Percentiles rank a stretch among this genome's conserved stretches.
Evolutionary conservation across 768 basidiomycete species (phyloP).

Genomic region (Suillus tomentosus): DNA sequence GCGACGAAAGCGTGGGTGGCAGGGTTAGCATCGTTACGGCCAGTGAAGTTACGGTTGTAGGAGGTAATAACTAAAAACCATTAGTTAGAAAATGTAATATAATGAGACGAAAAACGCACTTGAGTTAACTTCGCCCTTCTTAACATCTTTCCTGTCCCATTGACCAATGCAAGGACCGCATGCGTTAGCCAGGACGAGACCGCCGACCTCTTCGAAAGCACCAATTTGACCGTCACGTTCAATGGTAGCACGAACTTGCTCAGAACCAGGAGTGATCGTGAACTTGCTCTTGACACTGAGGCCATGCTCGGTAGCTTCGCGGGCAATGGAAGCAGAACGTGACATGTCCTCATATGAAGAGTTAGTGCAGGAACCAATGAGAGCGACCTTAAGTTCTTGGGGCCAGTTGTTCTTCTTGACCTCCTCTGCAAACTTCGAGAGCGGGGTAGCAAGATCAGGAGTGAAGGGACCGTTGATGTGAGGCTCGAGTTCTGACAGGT

Average conservation of each 20-base stretch:
- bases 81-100: slow-evolving; percentile 7
- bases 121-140: slow-evolving; percentile 96
- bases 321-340: slow-evolving; percentile 92
- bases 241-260: slow-evolving; percentile 98
- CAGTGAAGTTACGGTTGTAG: slow-evolving; percentile 99
- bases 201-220: slow-evolving; percentile 85
- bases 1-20: slow-evolving; percentile 97
- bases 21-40: slow-evolving; percentile 99
- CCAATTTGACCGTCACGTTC: slow-evolving; percentile 93
- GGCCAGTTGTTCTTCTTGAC: slow-evolving; percentile 98
- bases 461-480: slow-evolving; percentile 99
- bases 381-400: slow-evolving; percentile 91
- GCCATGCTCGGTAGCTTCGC: slow-evolving; percentile 86
- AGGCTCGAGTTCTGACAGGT: slow-evolving; percentile 96
- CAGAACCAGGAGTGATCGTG: slow-evolving; percentile 97
- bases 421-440: slow-evolving; percentile 91
- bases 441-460: slow-evolving; percentile 98
- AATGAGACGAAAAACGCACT: slow-evolving; percentile 52
- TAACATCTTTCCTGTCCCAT: slow-evolving; percentile 96
- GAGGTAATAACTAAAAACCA: slow-evolving; percentile 82
- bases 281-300: slow-evolving; percentile 89
- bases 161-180: slow-evolving; percentile 99
- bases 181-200: slow-evolving; percentile 94
- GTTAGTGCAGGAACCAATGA: slow-evolving; percentile 99
- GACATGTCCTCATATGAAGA: slow-evolving; percentile 99